Percentiles rank a stretch among this genome's conserved stretches.
These are phyloP conservation scores for Pichia terricola DNA, from an alignment of 1,139 yeast species.

Conservation along the genomic window DNA sequence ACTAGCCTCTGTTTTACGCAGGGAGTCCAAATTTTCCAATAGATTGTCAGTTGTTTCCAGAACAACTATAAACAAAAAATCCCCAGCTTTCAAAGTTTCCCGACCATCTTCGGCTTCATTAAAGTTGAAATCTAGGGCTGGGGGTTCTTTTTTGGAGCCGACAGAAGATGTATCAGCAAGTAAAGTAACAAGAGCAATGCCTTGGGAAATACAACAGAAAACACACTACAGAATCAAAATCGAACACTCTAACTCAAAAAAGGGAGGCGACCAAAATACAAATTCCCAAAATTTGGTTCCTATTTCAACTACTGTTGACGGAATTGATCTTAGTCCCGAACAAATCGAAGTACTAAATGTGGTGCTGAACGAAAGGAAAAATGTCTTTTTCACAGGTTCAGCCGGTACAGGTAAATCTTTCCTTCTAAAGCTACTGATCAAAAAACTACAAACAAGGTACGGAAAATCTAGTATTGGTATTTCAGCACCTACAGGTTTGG, in stretches of 20 bases:
- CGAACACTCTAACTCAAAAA: too few species aligned
- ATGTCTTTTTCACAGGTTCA: conserved; percentile 66
- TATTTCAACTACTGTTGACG: conserved; percentile 28
- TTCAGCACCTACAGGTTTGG: conserved; percentile 88
- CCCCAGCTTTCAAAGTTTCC: too few species aligned
- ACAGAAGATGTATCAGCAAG: background rate
- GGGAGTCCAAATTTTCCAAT: conserved; percentile 10
- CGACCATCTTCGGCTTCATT: too few species aligned
- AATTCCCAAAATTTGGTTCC: background rate
- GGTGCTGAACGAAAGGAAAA: conserved; percentile 40
- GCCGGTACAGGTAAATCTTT: conserved; percentile 87
- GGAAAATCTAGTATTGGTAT: conserved; percentile 54
- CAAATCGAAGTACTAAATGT: conserved; percentile 42
- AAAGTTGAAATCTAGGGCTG: too few species aligned
- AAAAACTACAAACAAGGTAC: conserved; percentile 30
- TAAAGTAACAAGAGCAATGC: conserved; percentile 2
- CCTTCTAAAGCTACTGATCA: conserved; percentile 52
- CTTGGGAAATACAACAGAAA: conserved; percentile 4
- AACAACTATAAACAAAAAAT: background rate
- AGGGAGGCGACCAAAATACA: too few species aligned
- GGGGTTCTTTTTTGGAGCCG: too few species aligned
- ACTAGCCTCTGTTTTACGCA: conserved; percentile 7
- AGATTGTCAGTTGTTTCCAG: conserved; percentile 5
- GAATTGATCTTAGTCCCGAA: conserved; percentile 28
- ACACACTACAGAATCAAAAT: too few species aligned